Base-by-base conservation (phyloP, 257 asterid species). In the Primulina tabacum region DNA sequence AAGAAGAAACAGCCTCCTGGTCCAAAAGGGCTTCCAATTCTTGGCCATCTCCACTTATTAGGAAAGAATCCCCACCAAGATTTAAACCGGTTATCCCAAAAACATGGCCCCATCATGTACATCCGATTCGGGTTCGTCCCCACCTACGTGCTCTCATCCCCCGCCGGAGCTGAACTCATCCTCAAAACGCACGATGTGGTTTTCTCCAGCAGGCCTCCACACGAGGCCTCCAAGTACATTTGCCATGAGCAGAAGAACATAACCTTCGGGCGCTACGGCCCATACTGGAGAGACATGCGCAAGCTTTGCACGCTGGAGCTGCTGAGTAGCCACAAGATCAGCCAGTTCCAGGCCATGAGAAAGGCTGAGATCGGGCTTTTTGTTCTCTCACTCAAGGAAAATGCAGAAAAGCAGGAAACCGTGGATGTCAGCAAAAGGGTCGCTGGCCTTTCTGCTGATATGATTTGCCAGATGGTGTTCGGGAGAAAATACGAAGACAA, bases 81-180 rank as follows among this genome's bases (percentile, higher is more conserved):
- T n/a, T 17, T 83, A 2, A 18, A 16, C 4, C 43, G 21, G 1
- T 32, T 83, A 5, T 80, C 83, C 64, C 67, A 60, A 16, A 75
- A 78, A 24, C 61, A 82, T 28, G 87, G 87, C 78, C 81, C 81
- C 8, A 74, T 82, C 21, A 72, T 80, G 87, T 77, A 77, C 29
- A 7, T 82, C 16, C 77, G 79, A 17, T 62, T 82, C 7, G 87
- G 87, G 14, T 69, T 57, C 43, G 60, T 58, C 1, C 82, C 75
- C 0, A 40, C 74, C 2, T 37, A 79, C 10, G 73, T 82, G 0
- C 75, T 72, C 14, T 79, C 84, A 0, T 77, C 84, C 3, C 79
- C 84, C 0, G 77, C 67, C 0, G 81, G 72, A 1, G 84, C 82
- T 0, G 79, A 78, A 66, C 82, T 73, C 9, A 8, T 81, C 38